Evolutionary conservation across 306 rosid species (phyloP).

Genomic region (Quillaja saponaria): DNA sequence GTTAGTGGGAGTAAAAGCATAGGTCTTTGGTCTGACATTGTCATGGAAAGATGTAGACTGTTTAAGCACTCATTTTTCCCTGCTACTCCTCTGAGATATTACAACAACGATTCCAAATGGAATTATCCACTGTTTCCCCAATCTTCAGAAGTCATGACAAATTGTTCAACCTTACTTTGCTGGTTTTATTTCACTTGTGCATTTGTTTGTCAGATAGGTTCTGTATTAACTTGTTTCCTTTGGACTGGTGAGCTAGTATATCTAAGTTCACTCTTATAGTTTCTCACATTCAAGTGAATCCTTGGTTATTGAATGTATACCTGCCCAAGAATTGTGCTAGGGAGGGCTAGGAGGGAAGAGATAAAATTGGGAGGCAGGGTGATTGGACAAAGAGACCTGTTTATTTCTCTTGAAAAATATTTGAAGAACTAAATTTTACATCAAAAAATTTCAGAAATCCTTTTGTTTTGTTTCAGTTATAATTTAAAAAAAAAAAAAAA

Average conservation of each 20-base stretch:
- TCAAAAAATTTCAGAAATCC: not conserved
- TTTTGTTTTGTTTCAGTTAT: not conserved
- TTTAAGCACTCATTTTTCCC: no score
- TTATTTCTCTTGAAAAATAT: not conserved
- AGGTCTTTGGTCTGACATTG: no score
- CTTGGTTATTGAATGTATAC: not conserved
- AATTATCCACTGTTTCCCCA: not conserved
- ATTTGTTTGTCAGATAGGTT: not conserved
- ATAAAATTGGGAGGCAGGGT: not conserved
- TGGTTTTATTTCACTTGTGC: not conserved
- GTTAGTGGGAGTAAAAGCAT: no score
- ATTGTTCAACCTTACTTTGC: not conserved
- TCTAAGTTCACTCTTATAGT: not conserved
- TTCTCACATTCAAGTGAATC: not conserved
- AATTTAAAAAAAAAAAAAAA: not conserved
- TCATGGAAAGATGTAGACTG: no score
- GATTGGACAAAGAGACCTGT: not conserved
- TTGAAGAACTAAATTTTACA: not conserved
- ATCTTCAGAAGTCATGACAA: not conserved
- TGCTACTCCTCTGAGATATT: no score
- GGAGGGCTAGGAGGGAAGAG: constrained; percentile 7
- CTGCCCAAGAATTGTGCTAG: constrained; percentile 4
- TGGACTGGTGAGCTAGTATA: not conserved
- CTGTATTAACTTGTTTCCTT: not conserved
- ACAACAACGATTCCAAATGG: not conserved